Evolutionary conservation across 768 basidiomycete genomes (phyloP).

Genomic region (Collybia mongolica): DNA sequence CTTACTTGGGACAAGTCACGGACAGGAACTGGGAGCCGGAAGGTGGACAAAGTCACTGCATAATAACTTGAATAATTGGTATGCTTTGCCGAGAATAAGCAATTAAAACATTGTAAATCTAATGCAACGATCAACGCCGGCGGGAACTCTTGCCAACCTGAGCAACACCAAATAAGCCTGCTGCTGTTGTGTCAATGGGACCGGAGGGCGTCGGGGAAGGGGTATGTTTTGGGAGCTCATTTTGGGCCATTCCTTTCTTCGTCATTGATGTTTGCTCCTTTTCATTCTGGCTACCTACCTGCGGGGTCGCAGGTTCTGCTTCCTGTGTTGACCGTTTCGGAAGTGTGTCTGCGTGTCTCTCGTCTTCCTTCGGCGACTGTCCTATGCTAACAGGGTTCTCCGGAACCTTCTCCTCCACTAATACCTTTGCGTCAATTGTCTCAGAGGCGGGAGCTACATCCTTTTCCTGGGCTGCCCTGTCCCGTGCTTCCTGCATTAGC

Average conservation of each 20-base stretch:
- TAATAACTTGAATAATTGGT: too few species aligned
- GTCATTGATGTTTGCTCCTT: background rate
- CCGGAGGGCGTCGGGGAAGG: conserved; percentile 2
- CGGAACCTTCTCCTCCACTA: too few species aligned
- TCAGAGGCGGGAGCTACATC: too few species aligned
- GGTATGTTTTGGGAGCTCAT: background rate
- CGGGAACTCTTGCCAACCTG: background rate
- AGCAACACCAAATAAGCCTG: conserved; percentile 19
- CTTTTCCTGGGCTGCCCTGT: background rate
- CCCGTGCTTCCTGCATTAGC: conserved; percentile 10
- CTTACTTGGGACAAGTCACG: conserved; percentile 52
- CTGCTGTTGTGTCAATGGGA: conserved; percentile 18
- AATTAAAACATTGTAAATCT: too few species aligned
- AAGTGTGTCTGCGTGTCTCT: too few species aligned
- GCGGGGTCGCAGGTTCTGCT: too few species aligned
- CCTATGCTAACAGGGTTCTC: too few species aligned
- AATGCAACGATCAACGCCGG: background rate
- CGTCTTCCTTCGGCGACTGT: too few species aligned
- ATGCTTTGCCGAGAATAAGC: too few species aligned
- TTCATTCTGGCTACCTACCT: background rate
- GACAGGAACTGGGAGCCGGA: conserved; percentile 4
- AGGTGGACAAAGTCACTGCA: background rate
- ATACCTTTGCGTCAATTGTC: too few species aligned
- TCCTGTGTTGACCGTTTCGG: too few species aligned
- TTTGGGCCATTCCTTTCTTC: background rate